These are phyloP conservation scores for Venturia asperata DNA, from an alignment of 2,329 filamentous ascomycete genomes.

Conservation along the genomic window DNA sequence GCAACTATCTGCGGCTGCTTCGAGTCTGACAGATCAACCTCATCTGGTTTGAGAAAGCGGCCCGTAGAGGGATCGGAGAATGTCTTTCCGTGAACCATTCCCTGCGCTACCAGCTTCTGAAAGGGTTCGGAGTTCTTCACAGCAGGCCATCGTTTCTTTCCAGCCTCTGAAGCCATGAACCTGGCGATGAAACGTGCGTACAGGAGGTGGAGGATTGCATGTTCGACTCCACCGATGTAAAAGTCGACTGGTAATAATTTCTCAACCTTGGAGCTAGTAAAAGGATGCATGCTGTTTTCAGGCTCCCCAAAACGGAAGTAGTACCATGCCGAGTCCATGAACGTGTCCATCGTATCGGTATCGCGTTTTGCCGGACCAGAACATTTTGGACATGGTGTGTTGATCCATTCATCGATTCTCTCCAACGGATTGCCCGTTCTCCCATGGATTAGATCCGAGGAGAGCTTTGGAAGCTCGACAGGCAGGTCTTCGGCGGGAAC, in stretches of 20 bases:
- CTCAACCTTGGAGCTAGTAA: constrained; percentile 54
- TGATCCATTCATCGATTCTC: constrained; percentile 63
- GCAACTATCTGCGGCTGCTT: constrained; percentile 54
- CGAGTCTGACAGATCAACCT: constrained; percentile 58
- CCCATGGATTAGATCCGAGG: constrained; percentile 59
- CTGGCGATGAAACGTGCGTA: constrained; percentile 90
- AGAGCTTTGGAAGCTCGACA: constrained; percentile 63
- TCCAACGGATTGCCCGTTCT: constrained; percentile 73
- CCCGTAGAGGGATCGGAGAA: constrained; percentile 68
- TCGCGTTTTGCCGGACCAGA: constrained; percentile 64
- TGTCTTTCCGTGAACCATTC: constrained; percentile 88
- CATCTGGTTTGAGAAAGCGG: constrained; percentile 67
- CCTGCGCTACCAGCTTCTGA: constrained; percentile 73
- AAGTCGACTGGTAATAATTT: constrained; percentile 66
- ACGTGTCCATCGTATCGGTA: constrained; percentile 94
- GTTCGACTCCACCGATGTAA: constrained; percentile 86
- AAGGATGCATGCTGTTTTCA: constrained; percentile 53
- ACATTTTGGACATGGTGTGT: constrained; percentile 70
- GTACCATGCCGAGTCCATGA: constrained; percentile 94
- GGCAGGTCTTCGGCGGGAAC: constrained; percentile 72
- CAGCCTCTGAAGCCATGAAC: constrained; percentile 56
- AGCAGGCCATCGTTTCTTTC: constrained; percentile 32
- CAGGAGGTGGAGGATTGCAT: constrained; percentile 81
- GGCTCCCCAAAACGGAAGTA: constrained; percentile 73
- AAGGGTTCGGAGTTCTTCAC: constrained; percentile 59